Base-by-base conservation (phyloP, 257 asterid genomes). In the Gentiana dahurica region DNA sequence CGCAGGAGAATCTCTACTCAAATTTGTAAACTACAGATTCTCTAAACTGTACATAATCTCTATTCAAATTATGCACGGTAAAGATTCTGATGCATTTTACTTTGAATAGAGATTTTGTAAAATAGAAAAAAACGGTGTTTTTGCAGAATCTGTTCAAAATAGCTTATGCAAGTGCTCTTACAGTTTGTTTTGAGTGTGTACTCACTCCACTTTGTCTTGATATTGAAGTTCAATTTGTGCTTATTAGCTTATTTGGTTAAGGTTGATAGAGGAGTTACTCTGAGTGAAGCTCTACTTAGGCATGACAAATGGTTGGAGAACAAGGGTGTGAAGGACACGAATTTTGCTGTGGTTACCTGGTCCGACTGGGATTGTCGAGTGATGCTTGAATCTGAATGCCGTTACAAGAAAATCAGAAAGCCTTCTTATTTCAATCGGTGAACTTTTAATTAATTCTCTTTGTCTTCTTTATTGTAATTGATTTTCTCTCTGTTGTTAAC, bases 321-420 rank as follows among this genome's bases (percentile, higher is more conserved):
- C 39, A 83, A 67, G 53, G 95, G 95, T 54, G 81, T 89, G 59
- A 89, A 89, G 64, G 72, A 78, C 64, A 56, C 86, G 65, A 83
- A 86, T 67, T 86, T 89, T 72, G 93, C 85, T 64, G 87, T 89
- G 47, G 97, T 89, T 49, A 89, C 97, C 24, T 89, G 97, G 97
- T 81, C 93, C 56, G 68, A 85, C 74, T 86, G 97, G 97, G 97
- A 89, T 70, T 89, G 97, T 73, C 80, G 74, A 64, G 95, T 84
- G 76, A 86, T 89, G 94, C 74, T 89, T 85, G 97, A 89, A 66
- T 89, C 95, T 5, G 97, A 89, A 58, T 89, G 97, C 64, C 80
- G 88, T 54, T 81, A 62, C 79, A 86, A 89, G 68, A 83, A 80
- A 60, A 78, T 89, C 38, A 75, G 77, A 36, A 89, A 89, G 75